phyloP scores from a whole-genome alignment of 2,329 filamentous ascomycete genomes.

The Lithohypha guttulata region DNA sequence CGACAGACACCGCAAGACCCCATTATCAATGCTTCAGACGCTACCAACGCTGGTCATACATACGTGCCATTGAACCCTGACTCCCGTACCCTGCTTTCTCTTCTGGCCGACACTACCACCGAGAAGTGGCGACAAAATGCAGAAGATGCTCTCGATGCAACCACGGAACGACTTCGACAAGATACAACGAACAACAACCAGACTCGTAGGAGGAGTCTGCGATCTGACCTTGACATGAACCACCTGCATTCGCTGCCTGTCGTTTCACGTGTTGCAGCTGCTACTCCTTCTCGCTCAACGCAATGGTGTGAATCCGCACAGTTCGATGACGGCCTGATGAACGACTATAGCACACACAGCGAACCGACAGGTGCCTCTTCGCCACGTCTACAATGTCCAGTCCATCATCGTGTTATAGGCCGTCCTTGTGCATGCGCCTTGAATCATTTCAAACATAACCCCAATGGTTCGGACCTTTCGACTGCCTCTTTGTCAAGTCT shows the following conservation, averaged over 20 bases:
- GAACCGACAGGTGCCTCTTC: background rate
- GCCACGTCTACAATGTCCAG: background rate
- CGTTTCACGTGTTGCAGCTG: too few species aligned
- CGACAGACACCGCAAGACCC: background rate
- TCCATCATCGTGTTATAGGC: background rate
- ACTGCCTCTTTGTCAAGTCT: too few species aligned
- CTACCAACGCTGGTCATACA: background rate
- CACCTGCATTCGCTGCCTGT: background rate
- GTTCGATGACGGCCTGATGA: too few species aligned
- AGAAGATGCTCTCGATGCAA: conserved; percentile 3
- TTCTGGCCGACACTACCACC: background rate
- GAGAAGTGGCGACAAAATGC: conserved; percentile 2
- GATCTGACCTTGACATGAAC: background rate
- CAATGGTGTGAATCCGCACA: too few species aligned
- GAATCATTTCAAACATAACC: background rate
- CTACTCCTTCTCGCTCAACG: too few species aligned
- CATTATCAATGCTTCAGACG: background rate
- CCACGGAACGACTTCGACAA: background rate
- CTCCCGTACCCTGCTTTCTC: background rate
- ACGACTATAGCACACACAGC: too few species aligned
- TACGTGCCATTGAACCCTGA: background rate
- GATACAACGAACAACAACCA: background rate
- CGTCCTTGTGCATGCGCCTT: background rate
- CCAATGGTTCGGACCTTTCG: background rate
- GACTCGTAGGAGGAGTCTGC: background rate